Evolutionary conservation across 345 rosid species (phyloP).

Genomic region (Durio zibethinus): DNA sequence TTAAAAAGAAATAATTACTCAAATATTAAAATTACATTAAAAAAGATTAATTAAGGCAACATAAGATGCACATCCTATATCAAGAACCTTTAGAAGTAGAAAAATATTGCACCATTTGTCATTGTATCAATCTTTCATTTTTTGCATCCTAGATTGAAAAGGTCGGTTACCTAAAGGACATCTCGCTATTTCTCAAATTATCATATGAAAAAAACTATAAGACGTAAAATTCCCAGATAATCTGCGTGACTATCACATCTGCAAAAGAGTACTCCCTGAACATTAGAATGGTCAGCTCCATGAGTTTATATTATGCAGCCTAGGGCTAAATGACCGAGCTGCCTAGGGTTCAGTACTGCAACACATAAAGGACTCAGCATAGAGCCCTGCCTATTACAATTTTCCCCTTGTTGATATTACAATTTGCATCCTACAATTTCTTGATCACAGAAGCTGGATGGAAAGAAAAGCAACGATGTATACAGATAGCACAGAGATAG

Average conservation of each 20-base stretch:
- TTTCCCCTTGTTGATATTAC: neutral
- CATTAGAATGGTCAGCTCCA: neutral
- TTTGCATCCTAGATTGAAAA: neutral
- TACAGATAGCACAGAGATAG: neutral
- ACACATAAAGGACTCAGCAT: neutral
- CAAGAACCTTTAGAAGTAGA: neutral
- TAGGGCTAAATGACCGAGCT: neutral
- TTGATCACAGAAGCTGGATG: neutral
- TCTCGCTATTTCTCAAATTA: neutral
- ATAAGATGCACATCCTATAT: neutral
- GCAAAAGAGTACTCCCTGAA: neutral
- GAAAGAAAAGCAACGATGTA: neutral
- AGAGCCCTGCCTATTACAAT: neutral
- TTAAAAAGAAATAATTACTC: neutral
- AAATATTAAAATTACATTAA: too few species aligned
- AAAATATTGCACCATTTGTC: neutral
- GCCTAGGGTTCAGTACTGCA: neutral
- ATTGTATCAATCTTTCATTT: neutral
- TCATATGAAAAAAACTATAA: neutral
- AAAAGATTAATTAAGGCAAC: too few species aligned
- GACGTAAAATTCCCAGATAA: neutral
- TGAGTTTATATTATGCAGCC: neutral
- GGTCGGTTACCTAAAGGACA: neutral
- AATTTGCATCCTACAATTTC: neutral
- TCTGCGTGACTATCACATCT: neutral